Conservation (phyloP, 164 flowering plant species). For the Berberis thunbergii region DNA sequence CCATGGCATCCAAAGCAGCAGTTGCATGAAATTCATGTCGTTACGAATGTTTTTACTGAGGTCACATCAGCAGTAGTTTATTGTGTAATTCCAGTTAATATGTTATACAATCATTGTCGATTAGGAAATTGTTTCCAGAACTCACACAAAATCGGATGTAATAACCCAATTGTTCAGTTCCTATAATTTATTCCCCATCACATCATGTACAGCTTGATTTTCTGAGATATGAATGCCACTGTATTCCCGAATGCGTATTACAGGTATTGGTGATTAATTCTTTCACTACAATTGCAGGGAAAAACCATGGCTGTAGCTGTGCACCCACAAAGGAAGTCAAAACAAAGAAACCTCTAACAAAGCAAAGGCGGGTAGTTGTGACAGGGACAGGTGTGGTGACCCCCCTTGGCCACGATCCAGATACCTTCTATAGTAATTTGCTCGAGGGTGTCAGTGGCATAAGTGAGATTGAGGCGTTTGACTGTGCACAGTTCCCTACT, state of each 20-base stretch:
- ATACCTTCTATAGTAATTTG: conserved; percentile 76
- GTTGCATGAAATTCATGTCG: no score
- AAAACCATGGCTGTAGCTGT: conserved; percentile 62
- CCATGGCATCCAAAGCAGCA: no score
- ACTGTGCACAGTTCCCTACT: conserved; percentile 79
- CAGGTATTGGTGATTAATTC: not conserved
- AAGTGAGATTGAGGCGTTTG: conserved; percentile 87
- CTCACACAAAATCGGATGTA: not conserved
- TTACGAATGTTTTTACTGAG: no score
- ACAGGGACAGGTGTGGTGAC: conserved; percentile 93
- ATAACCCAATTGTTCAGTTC: not conserved
- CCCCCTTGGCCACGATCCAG: conserved; percentile 83
- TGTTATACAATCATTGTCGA: not conserved
- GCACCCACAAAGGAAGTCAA: conserved; percentile 46
- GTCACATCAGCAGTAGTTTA: no score
- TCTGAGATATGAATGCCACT: not conserved
- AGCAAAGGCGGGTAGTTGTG: conserved; percentile 87
- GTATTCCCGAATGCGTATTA: not conserved
- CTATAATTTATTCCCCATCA: no score
- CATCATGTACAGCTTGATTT: not conserved
- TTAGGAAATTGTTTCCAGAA: not conserved
- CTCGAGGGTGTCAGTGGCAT: conserved; percentile 96
- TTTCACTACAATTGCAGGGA: conserved; percentile 25
- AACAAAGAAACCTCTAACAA: conserved; percentile 45
- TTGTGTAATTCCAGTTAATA: no score